These are phyloP conservation scores for Calocybe gangraenosa DNA, from an alignment of 768 basidiomycete species.

Conservation along the genomic window DNA sequence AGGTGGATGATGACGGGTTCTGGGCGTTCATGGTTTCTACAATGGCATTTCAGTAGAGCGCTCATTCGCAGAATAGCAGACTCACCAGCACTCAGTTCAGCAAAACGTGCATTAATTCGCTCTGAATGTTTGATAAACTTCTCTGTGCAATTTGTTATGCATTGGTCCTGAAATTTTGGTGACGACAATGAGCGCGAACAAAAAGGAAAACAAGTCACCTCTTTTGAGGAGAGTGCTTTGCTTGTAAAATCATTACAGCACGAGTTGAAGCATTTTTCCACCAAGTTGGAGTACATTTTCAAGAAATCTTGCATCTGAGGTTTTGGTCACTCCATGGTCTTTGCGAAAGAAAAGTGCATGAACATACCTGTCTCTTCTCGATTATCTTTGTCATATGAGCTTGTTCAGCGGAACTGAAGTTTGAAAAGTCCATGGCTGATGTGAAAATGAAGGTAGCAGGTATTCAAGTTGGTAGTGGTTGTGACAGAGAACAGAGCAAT, in stretches of 20 bases:
- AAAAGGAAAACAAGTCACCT: constrained; percentile 44
- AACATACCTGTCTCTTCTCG: constrained; percentile 89
- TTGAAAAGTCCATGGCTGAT: constrained; percentile 83
- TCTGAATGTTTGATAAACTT: constrained; percentile 98
- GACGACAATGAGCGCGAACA: constrained; percentile 1
- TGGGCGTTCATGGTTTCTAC: constrained; percentile 28
- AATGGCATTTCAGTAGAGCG: background rate
- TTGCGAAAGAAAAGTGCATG: background rate
- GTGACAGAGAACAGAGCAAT: too few relatives aligned
- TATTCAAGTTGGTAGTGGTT: constrained; percentile 13
- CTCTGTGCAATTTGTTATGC: constrained; percentile 91
- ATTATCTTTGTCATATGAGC: constrained; percentile 94
- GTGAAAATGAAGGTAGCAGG: constrained; percentile 7
- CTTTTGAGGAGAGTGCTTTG: constrained; percentile 89
- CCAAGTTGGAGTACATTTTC: constrained; percentile 89
- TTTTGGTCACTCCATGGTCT: constrained; percentile 4
- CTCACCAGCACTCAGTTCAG: constrained; percentile 88
- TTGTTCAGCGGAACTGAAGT: constrained; percentile 86
- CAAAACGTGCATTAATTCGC: constrained; percentile 86
- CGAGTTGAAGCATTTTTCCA: constrained; percentile 92
- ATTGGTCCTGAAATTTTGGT: constrained; percentile 60
- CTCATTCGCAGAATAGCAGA: constrained; percentile 6
- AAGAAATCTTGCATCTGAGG: constrained; percentile 97
- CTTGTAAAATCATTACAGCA: constrained; percentile 97
- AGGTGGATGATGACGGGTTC: constrained; percentile 25